A percentile compares a stretch with the other conserved stretches of the same genome.
phyloP scores from a whole-genome alignment of 2,329 filamentous ascomycete species.

The Trichoderma atroviride region DNA sequence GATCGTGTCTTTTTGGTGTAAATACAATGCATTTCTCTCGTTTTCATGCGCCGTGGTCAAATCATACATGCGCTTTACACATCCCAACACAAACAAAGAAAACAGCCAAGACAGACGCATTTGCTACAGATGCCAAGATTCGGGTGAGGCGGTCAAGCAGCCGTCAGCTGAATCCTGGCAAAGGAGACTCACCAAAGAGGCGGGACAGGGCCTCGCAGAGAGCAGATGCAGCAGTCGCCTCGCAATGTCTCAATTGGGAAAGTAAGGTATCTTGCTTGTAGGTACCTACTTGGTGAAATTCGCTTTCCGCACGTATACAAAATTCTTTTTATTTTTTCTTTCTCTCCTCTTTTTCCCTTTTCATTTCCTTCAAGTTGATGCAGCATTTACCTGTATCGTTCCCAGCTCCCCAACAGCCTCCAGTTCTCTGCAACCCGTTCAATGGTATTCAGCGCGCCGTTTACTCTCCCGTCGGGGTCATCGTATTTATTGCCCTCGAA shows the following conservation, averaged over 20 bases:
- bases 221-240: constrained; percentile 7
- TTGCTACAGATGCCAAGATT: neutral
- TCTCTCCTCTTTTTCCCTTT: neutral
- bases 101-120: neutral
- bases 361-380: neutral
- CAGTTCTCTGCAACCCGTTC: constrained; percentile 60
- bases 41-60: neutral
- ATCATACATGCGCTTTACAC: neutral
- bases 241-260: neutral
- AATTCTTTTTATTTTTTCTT: neutral
- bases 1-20: neutral
- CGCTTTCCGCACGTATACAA: neutral
- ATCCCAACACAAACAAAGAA: neutral
- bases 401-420: constrained; percentile 73
- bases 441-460: constrained; percentile 62
- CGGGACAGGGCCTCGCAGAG: neutral
- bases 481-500: constrained; percentile 65
- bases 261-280: neutral
- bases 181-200: neutral
- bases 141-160: neutral
- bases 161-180: neutral
- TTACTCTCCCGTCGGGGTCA: constrained; percentile 61
- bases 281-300: neutral
- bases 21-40: neutral
- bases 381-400: constrained; percentile 39